Percentiles rank a stretch among this genome's conserved stretches.
phyloP scores from a whole-genome alignment of 257 asterid species.

The Schizonepeta tenuifolia region DNA sequence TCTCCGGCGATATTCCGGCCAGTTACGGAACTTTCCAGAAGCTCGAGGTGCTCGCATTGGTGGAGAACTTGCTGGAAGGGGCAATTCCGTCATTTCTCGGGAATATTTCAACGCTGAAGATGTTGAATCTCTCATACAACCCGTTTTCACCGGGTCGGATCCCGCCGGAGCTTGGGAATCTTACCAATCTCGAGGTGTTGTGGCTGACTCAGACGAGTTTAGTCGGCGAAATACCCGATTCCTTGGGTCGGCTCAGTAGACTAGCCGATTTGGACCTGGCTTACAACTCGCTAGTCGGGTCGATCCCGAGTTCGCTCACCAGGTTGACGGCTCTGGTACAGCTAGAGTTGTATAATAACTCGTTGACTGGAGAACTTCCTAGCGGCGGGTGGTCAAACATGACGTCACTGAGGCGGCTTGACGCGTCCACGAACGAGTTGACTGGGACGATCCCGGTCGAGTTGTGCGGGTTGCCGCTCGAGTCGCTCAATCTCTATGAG shows the following conservation, averaged over 20 bases:
- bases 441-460: conserved; percentile 70
- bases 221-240: conserved; percentile 72
- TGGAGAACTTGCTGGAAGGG: conserved; percentile 74
- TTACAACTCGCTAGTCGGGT: conserved; percentile 59
- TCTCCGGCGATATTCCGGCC: conserved; percentile 75
- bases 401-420: conserved; percentile 69
- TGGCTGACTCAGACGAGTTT: conserved; percentile 86
- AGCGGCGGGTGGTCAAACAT: conserved; percentile 70
- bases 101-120: conserved; percentile 65
- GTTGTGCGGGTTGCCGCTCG: conserved; percentile 74
- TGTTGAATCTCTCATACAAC: conserved; percentile 78
- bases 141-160: conserved; percentile 79
- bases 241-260: conserved; percentile 63
- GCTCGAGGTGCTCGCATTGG: conserved; percentile 74
- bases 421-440: conserved; percentile 73
- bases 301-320: conserved; percentile 65
- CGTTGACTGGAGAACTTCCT: conserved; percentile 72
- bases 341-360: conserved; percentile 79
- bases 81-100: conserved; percentile 66
- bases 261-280: conserved; percentile 86
- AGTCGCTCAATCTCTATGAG: conserved; percentile 82
- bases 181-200: conserved; percentile 68
- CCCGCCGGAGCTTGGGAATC: conserved; percentile 81
- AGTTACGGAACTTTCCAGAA: conserved; percentile 64
- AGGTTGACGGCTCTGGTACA: conserved; percentile 58